Evolutionary conservation across 306 rosid genomes (phyloP), one percentile per base, ranked within the genome.

Genomic region (Mimosa bimucronata): DNA sequence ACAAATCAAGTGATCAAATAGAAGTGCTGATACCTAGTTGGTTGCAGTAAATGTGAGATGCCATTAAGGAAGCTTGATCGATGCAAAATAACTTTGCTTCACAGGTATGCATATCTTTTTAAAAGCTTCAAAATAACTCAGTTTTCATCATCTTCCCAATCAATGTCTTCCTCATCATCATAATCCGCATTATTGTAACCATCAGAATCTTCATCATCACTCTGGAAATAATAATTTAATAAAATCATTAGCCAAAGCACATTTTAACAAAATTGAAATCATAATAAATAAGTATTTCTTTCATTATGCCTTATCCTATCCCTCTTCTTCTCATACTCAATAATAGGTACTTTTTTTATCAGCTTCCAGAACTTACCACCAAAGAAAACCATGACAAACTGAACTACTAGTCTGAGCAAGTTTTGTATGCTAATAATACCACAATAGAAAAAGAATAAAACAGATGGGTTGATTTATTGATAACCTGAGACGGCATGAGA

Each of bases 201-300:
- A 79, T 82, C 88, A 31, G 87, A 85, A 78, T 78, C 88, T 77
- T 91, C 93, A 21, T 84, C 86, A 71, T 86, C 94, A 66, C 84
- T 80, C 97, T 91, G 91, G 83, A 87, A 79, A 80, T 57, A 83
- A 73, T 34, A 81, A 41, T 52, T 53, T 23, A 11, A 74, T 2
- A 80, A 80, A 42, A 55, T 74, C 72, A 46, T 61, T 28, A 13
- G 38, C 38, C 67, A 61, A 61, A 28, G 6, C 11, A 60, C 44
- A 83, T 34, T 37, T 53, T 34, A 15, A 70, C 1, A 80, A 78
- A n/a, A 50, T 23, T 62, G 73, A 40, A 37, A 69, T 72, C 25
- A 15, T 11, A 74, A 75, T 4, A 14, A 53, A 34, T 72, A 57
- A 60, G 2, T 19, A 65, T 40, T 42, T 79, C 66, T 72, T 81